Conservation (phyloP, 2,329 filamentous ascomycete species). For the Phaeosphaeria sp. region DNA sequence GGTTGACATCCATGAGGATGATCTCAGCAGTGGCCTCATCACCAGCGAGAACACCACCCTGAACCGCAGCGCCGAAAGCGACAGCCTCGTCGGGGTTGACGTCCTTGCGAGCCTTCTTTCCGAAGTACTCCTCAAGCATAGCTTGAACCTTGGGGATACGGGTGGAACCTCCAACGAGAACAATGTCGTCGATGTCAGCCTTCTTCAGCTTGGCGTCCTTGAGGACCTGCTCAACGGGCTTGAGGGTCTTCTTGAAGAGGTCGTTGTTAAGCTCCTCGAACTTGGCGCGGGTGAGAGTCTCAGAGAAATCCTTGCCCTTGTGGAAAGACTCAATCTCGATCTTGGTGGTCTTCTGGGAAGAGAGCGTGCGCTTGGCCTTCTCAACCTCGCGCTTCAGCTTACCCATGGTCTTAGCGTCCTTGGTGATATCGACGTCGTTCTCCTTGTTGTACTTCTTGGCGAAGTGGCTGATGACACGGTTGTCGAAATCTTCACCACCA, state of each 20-base stretch:
- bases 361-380: conserved; percentile 98
- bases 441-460: conserved; percentile 99
- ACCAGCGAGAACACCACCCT: conserved; percentile 92
- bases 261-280: conserved; percentile 99
- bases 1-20: conserved; percentile 97
- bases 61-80: conserved; percentile 95
- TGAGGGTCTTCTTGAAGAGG: conserved; percentile 98
- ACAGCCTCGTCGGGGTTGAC: conserved; percentile 99
- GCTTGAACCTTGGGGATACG: conserved; percentile 98
- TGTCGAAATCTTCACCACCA: conserved; percentile 98
- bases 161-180: conserved; percentile 96
- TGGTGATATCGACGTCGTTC: conserved; percentile 87
- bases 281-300: conserved; percentile 97
- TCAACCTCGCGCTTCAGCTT: conserved; percentile 99
- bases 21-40: conserved; percentile 81
- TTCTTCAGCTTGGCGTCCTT: conserved; percentile 99
- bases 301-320: conserved; percentile 96
- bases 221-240: conserved; percentile 97
- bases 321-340: conserved; percentile 98
- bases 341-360: conserved; percentile 86
- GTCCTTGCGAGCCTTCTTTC: conserved; percentile 98
- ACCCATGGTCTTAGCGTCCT: conserved; percentile 97
- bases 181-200: conserved; percentile 92
- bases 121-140: conserved; percentile 95
- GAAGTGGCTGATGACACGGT: conserved; percentile 95